phyloP scores from a whole-genome alignment of 495 filamentous ascomycete genomes.

The Evernia prunastri region DNA sequence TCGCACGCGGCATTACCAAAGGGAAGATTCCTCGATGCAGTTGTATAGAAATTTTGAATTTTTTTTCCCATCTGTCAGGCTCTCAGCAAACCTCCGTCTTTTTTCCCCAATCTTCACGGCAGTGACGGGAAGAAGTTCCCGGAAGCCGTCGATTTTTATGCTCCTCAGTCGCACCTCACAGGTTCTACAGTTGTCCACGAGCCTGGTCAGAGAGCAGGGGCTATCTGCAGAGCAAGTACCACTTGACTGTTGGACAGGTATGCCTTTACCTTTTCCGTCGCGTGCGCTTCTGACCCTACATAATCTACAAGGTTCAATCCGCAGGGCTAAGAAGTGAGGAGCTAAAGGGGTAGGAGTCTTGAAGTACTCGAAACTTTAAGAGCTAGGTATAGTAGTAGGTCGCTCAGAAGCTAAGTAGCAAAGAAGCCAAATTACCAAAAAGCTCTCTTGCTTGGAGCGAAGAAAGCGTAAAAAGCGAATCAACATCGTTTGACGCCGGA shows the following conservation, averaged over 20 bases:
- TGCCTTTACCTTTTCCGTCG: constrained; percentile 8
- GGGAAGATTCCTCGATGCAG: neutral
- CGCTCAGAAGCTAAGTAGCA: no score
- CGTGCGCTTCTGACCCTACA: constrained; percentile 14
- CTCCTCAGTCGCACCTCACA: constrained; percentile 8
- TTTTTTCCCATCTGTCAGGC: neutral
- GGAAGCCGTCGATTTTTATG: neutral
- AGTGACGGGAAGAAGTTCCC: neutral
- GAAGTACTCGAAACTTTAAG: no score
- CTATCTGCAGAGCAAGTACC: constrained; percentile 15
- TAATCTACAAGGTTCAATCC: constrained; percentile 19
- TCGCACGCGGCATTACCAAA: neutral
- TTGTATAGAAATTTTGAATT: no score
- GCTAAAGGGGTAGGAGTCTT: no score
- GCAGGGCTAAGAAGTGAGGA: constrained; percentile 6
- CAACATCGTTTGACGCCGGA: no score
- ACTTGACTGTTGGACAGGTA: neutral
- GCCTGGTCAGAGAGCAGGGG: neutral
- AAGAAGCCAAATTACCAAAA: no score
- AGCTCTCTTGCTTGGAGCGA: no score
- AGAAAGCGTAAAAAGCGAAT: no score
- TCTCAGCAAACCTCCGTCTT: neutral
- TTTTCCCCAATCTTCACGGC: neutral
- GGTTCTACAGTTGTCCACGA: neutral
- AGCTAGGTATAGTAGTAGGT: no score